These are phyloP conservation scores for Pelargonium australe DNA, from an alignment of 441 rosid species.

Conservation along the genomic window DNA sequence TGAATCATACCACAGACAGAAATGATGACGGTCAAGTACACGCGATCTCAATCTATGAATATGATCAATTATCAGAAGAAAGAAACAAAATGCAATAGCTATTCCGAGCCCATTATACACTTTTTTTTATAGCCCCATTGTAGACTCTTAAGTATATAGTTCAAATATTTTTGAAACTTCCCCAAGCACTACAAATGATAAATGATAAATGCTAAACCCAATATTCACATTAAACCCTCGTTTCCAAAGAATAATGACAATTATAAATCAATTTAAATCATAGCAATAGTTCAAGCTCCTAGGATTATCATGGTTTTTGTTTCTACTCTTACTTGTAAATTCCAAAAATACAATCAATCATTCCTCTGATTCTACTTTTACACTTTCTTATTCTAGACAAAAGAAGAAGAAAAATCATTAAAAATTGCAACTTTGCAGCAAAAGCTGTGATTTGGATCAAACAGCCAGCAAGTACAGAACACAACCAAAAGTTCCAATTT, in stretches of 20 bases:
- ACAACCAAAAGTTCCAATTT: background rate
- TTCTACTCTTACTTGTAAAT: background rate
- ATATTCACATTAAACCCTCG: too few relatives aligned
- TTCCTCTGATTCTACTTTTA: background rate
- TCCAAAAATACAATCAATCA: background rate
- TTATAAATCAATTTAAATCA: too few relatives aligned
- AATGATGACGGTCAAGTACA: conserved; percentile 17
- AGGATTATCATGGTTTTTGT: too few relatives aligned
- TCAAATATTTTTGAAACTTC: background rate
- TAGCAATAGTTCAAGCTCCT: too few relatives aligned
- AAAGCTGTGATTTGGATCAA: background rate
- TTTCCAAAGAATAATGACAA: too few relatives aligned
- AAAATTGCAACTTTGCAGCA: background rate
- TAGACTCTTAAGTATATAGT: background rate
- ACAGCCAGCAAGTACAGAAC: background rate
- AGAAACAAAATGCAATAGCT: too few relatives aligned
- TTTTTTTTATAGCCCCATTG: too few relatives aligned
- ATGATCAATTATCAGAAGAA: conserved; percentile 1
- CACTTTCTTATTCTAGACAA: background rate
- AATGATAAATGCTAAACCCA: background rate
- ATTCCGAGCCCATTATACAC: too few relatives aligned
- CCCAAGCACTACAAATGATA: background rate
- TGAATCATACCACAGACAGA: conserved; percentile 37
- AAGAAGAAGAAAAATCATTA: background rate
- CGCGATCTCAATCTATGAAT: conserved; percentile 8